Conservation (phyloP, 495 filamentous ascomycete genomes). For the Talaromyces thailandensis region DNA sequence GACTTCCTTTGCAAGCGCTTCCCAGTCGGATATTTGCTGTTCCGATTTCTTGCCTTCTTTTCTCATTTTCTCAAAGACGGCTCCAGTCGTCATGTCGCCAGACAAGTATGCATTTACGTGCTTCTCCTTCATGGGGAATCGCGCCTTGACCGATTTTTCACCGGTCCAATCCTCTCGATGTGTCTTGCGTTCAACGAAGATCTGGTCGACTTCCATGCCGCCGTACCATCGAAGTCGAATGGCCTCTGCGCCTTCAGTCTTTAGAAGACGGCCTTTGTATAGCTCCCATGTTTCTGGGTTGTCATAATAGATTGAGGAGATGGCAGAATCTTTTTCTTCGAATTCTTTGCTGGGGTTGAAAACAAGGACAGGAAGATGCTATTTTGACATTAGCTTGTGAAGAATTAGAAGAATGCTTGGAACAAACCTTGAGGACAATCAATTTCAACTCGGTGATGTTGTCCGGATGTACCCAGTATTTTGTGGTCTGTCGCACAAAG, state of each 20-base stretch:
- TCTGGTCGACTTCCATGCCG: conserved; percentile 85
- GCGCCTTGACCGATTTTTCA: conserved; percentile 96
- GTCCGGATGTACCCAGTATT: conserved; percentile 99
- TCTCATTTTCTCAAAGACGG: conserved; percentile 87
- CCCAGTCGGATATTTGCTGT: conserved; percentile 81
- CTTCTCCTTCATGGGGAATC: conserved; percentile 93
- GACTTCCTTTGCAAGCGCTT: conserved; percentile 82
- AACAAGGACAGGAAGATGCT: conserved; percentile 91
- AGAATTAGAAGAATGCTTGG: conserved; percentile 8
- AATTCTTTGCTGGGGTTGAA: conserved; percentile 98
- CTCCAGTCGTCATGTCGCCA: conserved; percentile 70
- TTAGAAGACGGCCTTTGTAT: conserved; percentile 89
- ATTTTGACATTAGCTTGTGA: conserved; percentile 1
- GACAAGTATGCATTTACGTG: conserved; percentile 83
- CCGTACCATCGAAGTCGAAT: conserved; percentile 97
- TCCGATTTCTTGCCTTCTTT: conserved; percentile 88
- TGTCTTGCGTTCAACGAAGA: conserved; percentile 96
- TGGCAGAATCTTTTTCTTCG: conserved; percentile 77
- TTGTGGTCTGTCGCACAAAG: conserved; percentile 95
- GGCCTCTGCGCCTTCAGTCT: conserved; percentile 95
- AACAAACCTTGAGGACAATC: conserved; percentile 73
- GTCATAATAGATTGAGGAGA: conserved; percentile 97
- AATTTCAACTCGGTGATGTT: conserved; percentile 98
- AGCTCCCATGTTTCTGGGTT: conserved; percentile 89
- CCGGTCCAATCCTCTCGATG: conserved; percentile 99